A percentile compares a stretch with the other conserved stretches of the same genome.
Evolutionary conservation across 345 rosid species (phyloP).

Genomic region (Rhodamnia argentea): DNA sequence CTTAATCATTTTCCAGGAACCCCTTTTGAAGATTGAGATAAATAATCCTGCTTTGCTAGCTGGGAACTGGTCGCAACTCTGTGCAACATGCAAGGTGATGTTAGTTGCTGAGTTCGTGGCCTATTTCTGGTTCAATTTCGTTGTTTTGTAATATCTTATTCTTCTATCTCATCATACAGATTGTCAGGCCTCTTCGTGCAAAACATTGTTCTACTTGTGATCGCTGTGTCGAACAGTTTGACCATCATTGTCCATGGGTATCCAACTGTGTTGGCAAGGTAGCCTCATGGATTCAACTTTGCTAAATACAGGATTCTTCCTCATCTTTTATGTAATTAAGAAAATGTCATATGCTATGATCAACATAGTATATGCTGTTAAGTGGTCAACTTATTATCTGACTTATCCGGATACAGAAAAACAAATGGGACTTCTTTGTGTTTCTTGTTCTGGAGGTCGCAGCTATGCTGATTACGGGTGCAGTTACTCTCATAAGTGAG

Average conservation of each 20-base stretch:
- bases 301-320: neutral
- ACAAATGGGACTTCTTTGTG: constrained; percentile 87
- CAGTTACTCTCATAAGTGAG: constrained; percentile 77
- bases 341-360: neutral
- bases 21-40: constrained; percentile 79
- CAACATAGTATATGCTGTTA: neutral
- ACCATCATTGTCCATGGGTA: constrained; percentile 99
- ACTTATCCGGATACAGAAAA: constrained; percentile 57
- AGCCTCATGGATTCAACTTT: neutral
- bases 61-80: constrained; percentile 98
- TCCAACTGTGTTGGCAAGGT: constrained; percentile 99
- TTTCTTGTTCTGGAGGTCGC: constrained; percentile 82
- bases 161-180: constrained; percentile 23
- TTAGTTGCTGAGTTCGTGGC: neutral
- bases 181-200: constrained; percentile 95
- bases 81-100: constrained; percentile 94
- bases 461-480: constrained; percentile 89
- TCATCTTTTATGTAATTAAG: neutral
- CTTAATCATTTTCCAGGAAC: constrained; percentile 47
- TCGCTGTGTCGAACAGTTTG: constrained; percentile 97
- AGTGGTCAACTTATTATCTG: neutral
- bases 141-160: neutral
- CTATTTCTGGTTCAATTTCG: constrained; percentile 3
- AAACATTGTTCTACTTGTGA: constrained; percentile 94
- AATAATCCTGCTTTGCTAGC: constrained; percentile 88